These are phyloP conservation scores for Cytidiella melzeri DNA, from an alignment of 768 basidiomycete species.

Conservation along the genomic window DNA sequence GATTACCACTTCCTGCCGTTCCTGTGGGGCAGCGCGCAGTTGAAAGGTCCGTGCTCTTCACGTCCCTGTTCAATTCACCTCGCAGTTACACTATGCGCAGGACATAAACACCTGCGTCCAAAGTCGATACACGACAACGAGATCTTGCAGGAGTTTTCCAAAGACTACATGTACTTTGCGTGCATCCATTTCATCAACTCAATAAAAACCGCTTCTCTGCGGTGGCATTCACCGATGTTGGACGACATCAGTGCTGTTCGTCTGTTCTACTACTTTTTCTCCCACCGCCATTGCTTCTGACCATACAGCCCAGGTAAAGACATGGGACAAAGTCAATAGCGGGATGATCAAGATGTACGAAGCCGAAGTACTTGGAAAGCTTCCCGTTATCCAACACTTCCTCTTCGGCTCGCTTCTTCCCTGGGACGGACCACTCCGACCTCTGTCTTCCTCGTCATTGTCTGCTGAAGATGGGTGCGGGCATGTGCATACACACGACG, in stretches of 20 bases:
- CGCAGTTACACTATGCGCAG: constrained; percentile 28
- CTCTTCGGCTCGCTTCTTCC: constrained; percentile 79
- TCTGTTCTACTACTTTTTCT: constrained; percentile 1
- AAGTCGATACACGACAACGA: constrained; percentile 91
- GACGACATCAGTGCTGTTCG: constrained; percentile 88
- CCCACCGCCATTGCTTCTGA: not conserved
- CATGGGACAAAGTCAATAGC: constrained; percentile 93
- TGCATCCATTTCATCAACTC: constrained; percentile 97
- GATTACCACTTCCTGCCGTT: constrained; percentile 97
- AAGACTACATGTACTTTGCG: constrained; percentile 94
- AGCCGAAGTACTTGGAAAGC: constrained; percentile 91
- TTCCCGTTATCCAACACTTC: constrained; percentile 96
- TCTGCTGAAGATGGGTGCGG: constrained; percentile 47
- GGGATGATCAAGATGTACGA: constrained; percentile 99
- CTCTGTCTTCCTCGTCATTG: constrained; percentile 22
- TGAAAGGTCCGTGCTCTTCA: constrained; percentile 38
- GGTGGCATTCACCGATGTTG: constrained; percentile 99
- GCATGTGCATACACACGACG: constrained; percentile 29
- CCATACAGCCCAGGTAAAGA: constrained; percentile 51
- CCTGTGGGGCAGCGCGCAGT: constrained; percentile 78
- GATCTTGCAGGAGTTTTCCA: constrained; percentile 85
- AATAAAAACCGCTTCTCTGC: constrained; percentile 89
- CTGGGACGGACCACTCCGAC: constrained; percentile 55
- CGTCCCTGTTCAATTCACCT: not conserved
- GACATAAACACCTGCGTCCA: constrained; percentile 85